Evolutionary conservation across 148 eudicot species (phyloP).

Genomic region (Vaccinium darrowii): DNA sequence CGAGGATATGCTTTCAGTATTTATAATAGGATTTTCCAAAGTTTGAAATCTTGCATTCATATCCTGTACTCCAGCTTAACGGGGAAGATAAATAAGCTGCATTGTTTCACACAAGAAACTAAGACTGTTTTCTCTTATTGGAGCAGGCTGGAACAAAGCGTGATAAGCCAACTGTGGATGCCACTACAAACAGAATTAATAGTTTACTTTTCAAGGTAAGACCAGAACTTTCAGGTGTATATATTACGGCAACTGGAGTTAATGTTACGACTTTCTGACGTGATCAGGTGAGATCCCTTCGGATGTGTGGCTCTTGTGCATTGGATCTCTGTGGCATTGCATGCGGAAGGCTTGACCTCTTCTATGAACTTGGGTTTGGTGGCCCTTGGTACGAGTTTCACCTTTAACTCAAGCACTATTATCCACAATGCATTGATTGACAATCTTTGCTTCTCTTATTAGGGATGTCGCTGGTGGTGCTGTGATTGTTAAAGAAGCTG

Average conservation of each 20-base stretch:
- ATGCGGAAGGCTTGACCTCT: slow-evolving; percentile 81
- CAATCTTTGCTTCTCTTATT: slow-evolving; percentile 8
- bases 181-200: slow-evolving; percentile 69
- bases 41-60: not conserved
- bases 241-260: not conserved
- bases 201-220: slow-evolving; percentile 82
- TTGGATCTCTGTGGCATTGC: slow-evolving; percentile 88
- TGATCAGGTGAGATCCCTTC: slow-evolving; percentile 80
- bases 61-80: not conserved
- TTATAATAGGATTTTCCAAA: not conserved
- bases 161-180: slow-evolving; percentile 66
- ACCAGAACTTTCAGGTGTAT: not conserved
- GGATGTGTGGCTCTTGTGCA: slow-evolving; percentile 97
- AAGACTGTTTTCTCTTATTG: slow-evolving; percentile 16
- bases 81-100: not conserved
- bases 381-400: slow-evolving; percentile 71
- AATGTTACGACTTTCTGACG: slow-evolving; percentile 6
- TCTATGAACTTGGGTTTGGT: slow-evolving; percentile 73
- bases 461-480: slow-evolving; percentile 94
- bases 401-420: slow-evolving; percentile 2
- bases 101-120: slow-evolving; percentile 3
- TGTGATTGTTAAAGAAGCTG: slow-evolving; percentile 86
- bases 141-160: slow-evolving; percentile 73
- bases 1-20: not conserved
- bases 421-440: not conserved